Evolutionary conservation across 768 basidiomycete genomes (phyloP).

Genomic region (Leccinum olivaceopallidum): DNA sequence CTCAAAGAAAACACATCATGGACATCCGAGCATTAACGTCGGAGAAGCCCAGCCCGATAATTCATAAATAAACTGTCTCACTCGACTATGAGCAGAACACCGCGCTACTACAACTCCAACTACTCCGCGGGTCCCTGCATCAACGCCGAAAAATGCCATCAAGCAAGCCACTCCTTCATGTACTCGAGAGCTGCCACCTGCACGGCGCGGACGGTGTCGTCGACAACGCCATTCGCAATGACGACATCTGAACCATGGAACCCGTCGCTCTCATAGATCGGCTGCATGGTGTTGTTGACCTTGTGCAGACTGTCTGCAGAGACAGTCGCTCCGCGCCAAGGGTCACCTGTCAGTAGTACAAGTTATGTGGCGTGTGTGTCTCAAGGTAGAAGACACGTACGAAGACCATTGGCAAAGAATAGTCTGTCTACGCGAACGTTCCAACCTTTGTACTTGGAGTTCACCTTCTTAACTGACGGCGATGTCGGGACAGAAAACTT

Average conservation of each 20-base stretch:
- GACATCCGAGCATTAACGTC: not conserved
- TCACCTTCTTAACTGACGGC: slow-evolving; percentile 45
- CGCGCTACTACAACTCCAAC: not conserved
- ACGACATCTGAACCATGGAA: slow-evolving; percentile 69
- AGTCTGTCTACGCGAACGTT: slow-evolving; percentile 53
- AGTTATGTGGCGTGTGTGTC: not conserved
- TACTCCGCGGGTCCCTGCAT: not conserved
- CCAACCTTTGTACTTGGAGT: slow-evolving; percentile 63
- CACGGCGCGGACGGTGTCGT: slow-evolving; percentile 53
- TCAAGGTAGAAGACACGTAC: slow-evolving; percentile 37
- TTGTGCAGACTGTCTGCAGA: slow-evolving; percentile 53
- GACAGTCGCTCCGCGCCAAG: slow-evolving; percentile 72
- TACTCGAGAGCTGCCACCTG: slow-evolving; percentile 52
- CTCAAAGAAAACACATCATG: not conserved
- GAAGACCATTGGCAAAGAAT: slow-evolving; percentile 70
- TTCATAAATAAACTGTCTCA: not conserved
- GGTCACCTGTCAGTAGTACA: slow-evolving; percentile 51
- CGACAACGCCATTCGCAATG: slow-evolving; percentile 41
- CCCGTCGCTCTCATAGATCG: slow-evolving; percentile 58
- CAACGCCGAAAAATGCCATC: not conserved
- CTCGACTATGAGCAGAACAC: not conserved
- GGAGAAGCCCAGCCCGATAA: not conserved
- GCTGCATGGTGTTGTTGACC: slow-evolving; percentile 51
- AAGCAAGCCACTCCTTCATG: slow-evolving; percentile 55
- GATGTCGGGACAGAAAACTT: slow-evolving; percentile 51